Evolutionary conservation across 441 rosid species (phyloP).

Genomic region (Manihot esculenta): DNA sequence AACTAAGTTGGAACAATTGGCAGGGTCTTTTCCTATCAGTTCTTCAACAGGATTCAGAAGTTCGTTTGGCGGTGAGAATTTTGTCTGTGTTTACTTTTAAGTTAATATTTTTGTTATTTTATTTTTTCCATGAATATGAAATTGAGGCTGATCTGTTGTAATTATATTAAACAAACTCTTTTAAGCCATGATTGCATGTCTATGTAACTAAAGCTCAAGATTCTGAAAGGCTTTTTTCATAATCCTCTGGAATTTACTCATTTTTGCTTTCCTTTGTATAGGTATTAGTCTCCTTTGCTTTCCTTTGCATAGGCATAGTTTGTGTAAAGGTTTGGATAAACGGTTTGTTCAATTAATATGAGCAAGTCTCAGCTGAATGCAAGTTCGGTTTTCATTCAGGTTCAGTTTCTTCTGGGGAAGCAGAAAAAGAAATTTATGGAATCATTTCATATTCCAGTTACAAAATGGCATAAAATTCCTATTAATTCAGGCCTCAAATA

Average conservation of each 20-base stretch:
- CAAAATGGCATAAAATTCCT: background rate
- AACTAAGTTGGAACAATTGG: conserved; percentile 25
- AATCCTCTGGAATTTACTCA: background rate
- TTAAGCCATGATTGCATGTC: background rate
- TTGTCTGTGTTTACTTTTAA: conserved; percentile 4
- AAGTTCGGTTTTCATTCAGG: no score
- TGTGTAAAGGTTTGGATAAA: background rate
- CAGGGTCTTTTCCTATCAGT: conserved; percentile 76
- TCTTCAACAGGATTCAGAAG: conserved; percentile 79
- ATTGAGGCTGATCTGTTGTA: background rate
- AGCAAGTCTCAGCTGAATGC: no score
- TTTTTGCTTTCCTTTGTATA: background rate
- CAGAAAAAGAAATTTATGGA: background rate
- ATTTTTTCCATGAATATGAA: conserved; percentile 1
- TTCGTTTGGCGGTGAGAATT: conserved; percentile 68
- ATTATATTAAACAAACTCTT: background rate
- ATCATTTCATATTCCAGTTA: background rate
- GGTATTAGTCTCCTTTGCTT: no score
- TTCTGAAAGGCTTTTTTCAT: background rate
- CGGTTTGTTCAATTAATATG: background rate
- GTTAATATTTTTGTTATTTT: background rate
- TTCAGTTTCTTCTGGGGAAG: no score
- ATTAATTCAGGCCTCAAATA: no score
- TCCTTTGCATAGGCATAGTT: background rate
- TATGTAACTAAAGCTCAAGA: background rate